Conservation (phyloP, 768 basidiomycete species). For the Clitopilus hobsonii region DNA sequence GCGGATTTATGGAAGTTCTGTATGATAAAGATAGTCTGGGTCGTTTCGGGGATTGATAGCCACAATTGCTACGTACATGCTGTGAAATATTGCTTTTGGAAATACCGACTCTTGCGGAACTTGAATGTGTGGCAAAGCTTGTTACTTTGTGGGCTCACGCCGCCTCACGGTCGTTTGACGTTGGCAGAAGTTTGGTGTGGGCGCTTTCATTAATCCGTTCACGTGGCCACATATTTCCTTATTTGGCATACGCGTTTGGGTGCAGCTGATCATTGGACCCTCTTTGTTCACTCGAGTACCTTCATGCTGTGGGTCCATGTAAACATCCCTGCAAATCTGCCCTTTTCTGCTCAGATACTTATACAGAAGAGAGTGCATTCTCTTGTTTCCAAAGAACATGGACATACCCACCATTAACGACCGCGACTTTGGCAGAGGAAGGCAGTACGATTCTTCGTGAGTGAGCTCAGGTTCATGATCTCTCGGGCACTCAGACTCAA, state of each 20-base stretch:
- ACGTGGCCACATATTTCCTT: conserved; percentile 5
- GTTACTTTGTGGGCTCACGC: conserved; percentile 1
- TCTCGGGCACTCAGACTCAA: not conserved
- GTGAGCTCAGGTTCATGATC: conserved; percentile 6
- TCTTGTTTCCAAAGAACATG: conserved; percentile 4
- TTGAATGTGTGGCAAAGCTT: not conserved
- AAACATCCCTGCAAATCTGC: not conserved
- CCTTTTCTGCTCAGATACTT: not conserved
- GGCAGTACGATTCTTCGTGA: conserved; percentile 36
- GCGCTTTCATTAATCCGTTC: not conserved
- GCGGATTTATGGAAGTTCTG: conserved; percentile 34
- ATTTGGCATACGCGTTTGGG: conserved; percentile 6
- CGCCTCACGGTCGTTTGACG: not conserved
- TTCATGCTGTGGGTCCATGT: not conserved
- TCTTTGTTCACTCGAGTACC: conserved; percentile 4
- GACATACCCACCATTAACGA: conserved; percentile 17
- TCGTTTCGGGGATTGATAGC: not conserved
- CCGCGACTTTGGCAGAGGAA: conserved; percentile 32
- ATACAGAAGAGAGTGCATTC: not conserved
- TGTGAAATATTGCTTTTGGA: not conserved
- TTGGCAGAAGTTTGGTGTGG: not conserved
- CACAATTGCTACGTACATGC: not conserved
- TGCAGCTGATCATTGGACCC: not conserved
- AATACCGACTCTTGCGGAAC: too few relatives aligned
- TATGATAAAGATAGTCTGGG: not conserved